Percentiles rank a stretch among this genome's conserved stretches.
These are phyloP conservation scores for Silene uniflora DNA, from an alignment of 148 eudicot species.

Conservation along the genomic window DNA sequence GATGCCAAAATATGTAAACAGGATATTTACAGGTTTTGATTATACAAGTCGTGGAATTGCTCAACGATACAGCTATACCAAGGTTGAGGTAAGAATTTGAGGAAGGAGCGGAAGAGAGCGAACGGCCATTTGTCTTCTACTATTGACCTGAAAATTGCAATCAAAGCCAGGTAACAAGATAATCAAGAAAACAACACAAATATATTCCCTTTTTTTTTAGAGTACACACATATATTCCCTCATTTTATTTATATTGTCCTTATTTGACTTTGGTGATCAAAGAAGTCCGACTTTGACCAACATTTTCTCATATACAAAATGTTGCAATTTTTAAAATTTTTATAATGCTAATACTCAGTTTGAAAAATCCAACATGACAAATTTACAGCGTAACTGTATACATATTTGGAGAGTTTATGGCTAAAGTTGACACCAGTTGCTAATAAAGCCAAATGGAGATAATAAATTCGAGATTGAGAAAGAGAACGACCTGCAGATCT, in stretches of 20 bases:
- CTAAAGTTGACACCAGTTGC: background rate
- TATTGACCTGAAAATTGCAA: constrained; percentile 41
- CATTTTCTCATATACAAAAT: no score
- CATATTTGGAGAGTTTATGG: background rate
- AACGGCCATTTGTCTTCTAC: constrained; percentile 21
- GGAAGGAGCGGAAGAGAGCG: constrained; percentile 4
- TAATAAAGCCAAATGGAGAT: no score
- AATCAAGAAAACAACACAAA: constrained; percentile 19
- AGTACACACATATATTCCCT: constrained; percentile 21
- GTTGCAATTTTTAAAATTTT: no score
- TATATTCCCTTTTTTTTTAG: no score
- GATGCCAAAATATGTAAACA: background rate
- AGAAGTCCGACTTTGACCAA: no score
- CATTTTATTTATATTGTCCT: constrained; percentile 1
- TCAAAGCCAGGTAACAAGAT: constrained; percentile 8
- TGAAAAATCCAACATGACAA: no score
- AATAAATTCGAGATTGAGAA: constrained; percentile 5
- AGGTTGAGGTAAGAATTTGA: background rate
- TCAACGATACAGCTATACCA: constrained; percentile 9
- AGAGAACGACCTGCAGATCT: constrained; percentile 36
- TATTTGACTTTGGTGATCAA: background rate
- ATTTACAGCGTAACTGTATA: no score
- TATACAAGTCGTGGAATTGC: constrained; percentile 15
- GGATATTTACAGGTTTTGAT: constrained; percentile 26
- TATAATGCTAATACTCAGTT: no score